Evolutionary conservation across 225 moss, liverwort and hornwort species (phyloP).

Genomic region (Marchantia polymorpha): DNA sequence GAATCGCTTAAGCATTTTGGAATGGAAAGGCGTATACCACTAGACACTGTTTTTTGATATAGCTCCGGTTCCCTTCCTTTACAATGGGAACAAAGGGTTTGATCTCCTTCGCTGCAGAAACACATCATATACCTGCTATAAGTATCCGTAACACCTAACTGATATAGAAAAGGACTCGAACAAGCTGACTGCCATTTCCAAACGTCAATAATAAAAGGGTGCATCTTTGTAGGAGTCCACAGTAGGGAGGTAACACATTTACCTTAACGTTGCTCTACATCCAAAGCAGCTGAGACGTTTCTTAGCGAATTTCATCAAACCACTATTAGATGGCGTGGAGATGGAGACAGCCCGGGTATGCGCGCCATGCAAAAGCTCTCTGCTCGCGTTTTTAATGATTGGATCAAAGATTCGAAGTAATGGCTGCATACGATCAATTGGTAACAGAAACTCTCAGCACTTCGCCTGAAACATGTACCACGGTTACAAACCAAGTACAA

Average conservation of each 20-base stretch:
- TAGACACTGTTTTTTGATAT: constrained; percentile 86
- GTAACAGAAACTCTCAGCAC: not conserved
- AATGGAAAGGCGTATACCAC: constrained; percentile 44
- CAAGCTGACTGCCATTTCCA: not conserved
- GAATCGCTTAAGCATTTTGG: no score
- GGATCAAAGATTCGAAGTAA: constrained; percentile 93
- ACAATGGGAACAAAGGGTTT: constrained; percentile 86
- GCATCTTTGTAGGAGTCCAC: not conserved
- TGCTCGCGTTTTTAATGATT: constrained; percentile 93
- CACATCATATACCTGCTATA: not conserved
- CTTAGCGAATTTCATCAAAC: constrained; percentile 98
- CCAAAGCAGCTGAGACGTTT: constrained; percentile 86
- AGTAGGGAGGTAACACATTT: not conserved
- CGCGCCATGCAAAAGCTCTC: constrained; percentile 88
- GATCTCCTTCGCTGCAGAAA: constrained; percentile 70
- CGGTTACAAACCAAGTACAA: no score
- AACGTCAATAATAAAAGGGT: not conserved
- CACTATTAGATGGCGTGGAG: constrained; percentile 90
- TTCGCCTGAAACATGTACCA: not conserved
- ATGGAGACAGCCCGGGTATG: constrained; percentile 96
- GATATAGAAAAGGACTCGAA: not conserved
- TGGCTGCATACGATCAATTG: constrained; percentile 43
- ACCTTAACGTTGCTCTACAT: constrained; percentile 88
- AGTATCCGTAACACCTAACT: not conserved
- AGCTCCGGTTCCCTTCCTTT: constrained; percentile 87